Conservation (phyloP, 768 basidiomycete genomes). For the Boletus insuetus region DNA sequence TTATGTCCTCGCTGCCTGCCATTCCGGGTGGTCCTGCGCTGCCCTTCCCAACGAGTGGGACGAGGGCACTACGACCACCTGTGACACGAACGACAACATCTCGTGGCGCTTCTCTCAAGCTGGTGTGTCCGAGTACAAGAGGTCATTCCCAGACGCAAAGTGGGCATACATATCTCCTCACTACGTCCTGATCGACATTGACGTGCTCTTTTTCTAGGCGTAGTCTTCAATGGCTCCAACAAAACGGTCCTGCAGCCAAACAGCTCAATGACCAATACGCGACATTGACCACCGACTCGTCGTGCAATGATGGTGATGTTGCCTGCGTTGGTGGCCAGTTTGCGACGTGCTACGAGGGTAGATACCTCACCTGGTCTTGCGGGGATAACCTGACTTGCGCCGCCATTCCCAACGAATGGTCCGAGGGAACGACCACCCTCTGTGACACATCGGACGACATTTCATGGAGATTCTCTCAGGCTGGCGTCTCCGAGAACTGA, state of each 20-base stretch:
- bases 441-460: constrained; percentile 18
- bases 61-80: constrained; percentile 19
- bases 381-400: constrained; percentile 16
- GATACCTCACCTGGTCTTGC: constrained; percentile 14
- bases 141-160: neutral
- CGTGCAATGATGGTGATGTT: constrained; percentile 15
- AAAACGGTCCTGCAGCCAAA: constrained; percentile 26
- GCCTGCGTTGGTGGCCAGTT: constrained; percentile 21
- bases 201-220: constrained; percentile 8
- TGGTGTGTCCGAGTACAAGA: constrained; percentile 13
- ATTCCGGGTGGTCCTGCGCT: constrained; percentile 19
- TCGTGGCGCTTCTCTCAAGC: constrained; percentile 10
- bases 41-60: constrained; percentile 25
- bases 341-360: constrained; percentile 13
- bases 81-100: constrained; percentile 12
- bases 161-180: neutral
- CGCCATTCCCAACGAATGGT: constrained; percentile 23
- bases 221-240: constrained; percentile 13
- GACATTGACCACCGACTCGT: constrained; percentile 11
- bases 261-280: constrained; percentile 24
- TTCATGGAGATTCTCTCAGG: constrained; percentile 15
- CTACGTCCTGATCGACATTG: neutral
- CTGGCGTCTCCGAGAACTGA: constrained; percentile 19
- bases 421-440: constrained; percentile 16
- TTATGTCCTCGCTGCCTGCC: constrained; percentile 12